These are phyloP conservation scores for Tothia fuscella DNA, from an alignment of 2,329 filamentous ascomycete genomes.

Conservation along the genomic window DNA sequence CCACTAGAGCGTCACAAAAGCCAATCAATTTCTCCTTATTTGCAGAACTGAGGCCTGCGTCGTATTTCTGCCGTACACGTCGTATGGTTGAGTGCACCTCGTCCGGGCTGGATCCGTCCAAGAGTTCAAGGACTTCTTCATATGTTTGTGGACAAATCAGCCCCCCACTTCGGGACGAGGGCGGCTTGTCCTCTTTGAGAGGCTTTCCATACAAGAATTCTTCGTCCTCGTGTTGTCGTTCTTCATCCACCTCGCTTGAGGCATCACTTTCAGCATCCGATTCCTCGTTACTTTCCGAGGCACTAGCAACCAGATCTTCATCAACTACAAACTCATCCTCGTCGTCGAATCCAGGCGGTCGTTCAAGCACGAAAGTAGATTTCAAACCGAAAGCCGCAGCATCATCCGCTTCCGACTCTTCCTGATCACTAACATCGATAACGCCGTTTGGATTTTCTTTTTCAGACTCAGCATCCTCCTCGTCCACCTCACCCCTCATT, in stretches of 20 bases:
- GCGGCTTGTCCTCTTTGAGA: constrained; percentile 31
- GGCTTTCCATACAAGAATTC: constrained; percentile 14
- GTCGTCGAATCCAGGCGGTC: constrained; percentile 52
- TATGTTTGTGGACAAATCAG: constrained; percentile 64
- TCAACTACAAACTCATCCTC: constrained; percentile 92
- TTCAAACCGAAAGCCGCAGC: constrained; percentile 52
- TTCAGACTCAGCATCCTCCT: constrained; percentile 45
- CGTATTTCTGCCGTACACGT: constrained; percentile 81
- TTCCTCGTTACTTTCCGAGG: constrained; percentile 44
- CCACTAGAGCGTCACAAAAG: constrained; percentile 55
- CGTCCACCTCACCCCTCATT: constrained; percentile 76
- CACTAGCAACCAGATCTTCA: constrained; percentile 74
- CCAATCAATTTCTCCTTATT: constrained; percentile 74
- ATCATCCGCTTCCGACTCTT: constrained; percentile 38
- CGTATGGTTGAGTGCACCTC: constrained; percentile 72
- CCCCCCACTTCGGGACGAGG: constrained; percentile 55
- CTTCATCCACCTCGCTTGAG: constrained; percentile 34
- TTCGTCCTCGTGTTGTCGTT: constrained; percentile 4
- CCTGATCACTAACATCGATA: constrained; percentile 18
- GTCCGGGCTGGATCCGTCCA: constrained; percentile 47
- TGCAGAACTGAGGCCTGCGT: constrained; percentile 69
- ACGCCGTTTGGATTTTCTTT: too few species aligned
- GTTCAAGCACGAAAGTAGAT: constrained; percentile 36
- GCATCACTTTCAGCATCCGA: constrained; percentile 45
- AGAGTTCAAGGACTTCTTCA: constrained; percentile 56